Evolutionary conservation across 2,329 filamentous ascomycete genomes (phyloP).

Genomic region (Ascochyta clinopodiicola): DNA sequence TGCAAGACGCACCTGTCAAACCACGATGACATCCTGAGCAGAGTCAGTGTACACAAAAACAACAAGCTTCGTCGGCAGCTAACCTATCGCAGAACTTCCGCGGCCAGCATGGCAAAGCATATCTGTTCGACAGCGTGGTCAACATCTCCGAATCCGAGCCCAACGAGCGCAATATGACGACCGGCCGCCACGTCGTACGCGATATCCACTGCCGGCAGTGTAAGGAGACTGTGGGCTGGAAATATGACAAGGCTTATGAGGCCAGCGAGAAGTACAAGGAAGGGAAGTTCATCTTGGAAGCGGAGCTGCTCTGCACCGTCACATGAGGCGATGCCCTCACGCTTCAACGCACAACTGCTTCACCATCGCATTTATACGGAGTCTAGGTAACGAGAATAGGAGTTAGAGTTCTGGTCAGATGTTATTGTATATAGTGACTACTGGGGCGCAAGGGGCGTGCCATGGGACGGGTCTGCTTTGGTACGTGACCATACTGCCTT

Average conservation of each 20-base stretch:
- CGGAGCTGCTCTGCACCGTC: conserved; percentile 84
- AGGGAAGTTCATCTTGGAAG: conserved; percentile 96
- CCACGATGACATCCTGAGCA: conserved; percentile 93
- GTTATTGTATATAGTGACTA: conserved; percentile 1
- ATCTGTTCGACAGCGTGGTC: conserved; percentile 92
- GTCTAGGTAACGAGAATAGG: conserved; percentile 21
- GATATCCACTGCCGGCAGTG: conserved; percentile 93
- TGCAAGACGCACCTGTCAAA: conserved; percentile 97
- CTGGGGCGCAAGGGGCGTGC: not conserved
- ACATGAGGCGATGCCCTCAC: conserved; percentile 42
- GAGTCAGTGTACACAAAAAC: conserved; percentile 63
- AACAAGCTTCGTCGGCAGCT: conserved; percentile 3
- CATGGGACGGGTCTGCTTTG: not conserved
- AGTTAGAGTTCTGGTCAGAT: conserved; percentile 2
- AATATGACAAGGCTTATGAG: conserved; percentile 98
- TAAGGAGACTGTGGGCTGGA: conserved; percentile 94
- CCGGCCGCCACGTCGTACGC: conserved; percentile 89
- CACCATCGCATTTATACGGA: conserved; percentile 32
- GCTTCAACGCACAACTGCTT: not conserved
- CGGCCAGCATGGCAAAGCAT: conserved; percentile 97
- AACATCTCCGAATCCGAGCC: conserved; percentile 85
- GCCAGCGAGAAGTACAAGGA: conserved; percentile 96
- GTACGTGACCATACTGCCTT: not conserved
- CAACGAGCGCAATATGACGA: conserved; percentile 98
- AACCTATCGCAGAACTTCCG: conserved; percentile 79